These are phyloP conservation scores for Neurospora cerealis DNA, from an alignment of 495 filamentous ascomycete genomes.

Conservation along the genomic window DNA sequence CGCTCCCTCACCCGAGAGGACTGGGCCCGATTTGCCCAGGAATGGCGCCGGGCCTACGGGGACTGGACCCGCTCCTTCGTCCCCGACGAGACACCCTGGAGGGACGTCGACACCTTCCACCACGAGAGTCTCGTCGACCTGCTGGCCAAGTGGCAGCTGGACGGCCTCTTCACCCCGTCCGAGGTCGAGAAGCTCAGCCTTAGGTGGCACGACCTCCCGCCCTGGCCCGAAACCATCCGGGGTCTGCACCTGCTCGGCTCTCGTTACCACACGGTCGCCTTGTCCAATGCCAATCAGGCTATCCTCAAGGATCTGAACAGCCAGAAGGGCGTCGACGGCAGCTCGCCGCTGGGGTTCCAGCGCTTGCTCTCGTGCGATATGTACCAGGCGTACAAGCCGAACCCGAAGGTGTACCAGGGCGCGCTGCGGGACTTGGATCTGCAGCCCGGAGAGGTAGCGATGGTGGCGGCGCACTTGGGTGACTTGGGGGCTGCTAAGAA, in stretches of 20 bases:
- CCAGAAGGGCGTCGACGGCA: constrained; percentile 26
- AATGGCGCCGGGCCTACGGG: constrained; percentile 58
- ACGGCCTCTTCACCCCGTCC: constrained; percentile 46
- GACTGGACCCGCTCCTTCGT: constrained; percentile 47
- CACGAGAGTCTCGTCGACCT: constrained; percentile 48
- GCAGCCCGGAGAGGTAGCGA: constrained; percentile 50
- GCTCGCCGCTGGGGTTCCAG: constrained; percentile 43
- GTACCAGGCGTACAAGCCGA: constrained; percentile 72
- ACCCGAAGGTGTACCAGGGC: constrained; percentile 55
- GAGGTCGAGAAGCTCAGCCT: constrained; percentile 48
- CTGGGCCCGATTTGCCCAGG: constrained; percentile 53
- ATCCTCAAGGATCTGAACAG: constrained; percentile 54
- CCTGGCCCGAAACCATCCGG: constrained; percentile 53
- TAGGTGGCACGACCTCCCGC: constrained; percentile 60
- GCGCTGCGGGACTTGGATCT: constrained; percentile 50
- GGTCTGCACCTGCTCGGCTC: constrained; percentile 48
- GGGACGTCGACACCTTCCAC: constrained; percentile 59
- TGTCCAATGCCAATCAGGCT: constrained; percentile 64
- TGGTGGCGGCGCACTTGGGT: constrained; percentile 69
- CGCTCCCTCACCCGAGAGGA: constrained; percentile 40
- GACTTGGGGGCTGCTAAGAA: constrained; percentile 58
- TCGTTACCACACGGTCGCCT: constrained; percentile 48
- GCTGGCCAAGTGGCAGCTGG: constrained; percentile 43
- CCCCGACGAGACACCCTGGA: constrained; percentile 36
- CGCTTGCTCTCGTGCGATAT: constrained; percentile 54